Percentiles rank a stretch among this genome's conserved stretches.
These are phyloP conservation scores for Acanthamoeba comandoni DNA, from an alignment of 208 protist species.

Conservation along the genomic window DNA sequence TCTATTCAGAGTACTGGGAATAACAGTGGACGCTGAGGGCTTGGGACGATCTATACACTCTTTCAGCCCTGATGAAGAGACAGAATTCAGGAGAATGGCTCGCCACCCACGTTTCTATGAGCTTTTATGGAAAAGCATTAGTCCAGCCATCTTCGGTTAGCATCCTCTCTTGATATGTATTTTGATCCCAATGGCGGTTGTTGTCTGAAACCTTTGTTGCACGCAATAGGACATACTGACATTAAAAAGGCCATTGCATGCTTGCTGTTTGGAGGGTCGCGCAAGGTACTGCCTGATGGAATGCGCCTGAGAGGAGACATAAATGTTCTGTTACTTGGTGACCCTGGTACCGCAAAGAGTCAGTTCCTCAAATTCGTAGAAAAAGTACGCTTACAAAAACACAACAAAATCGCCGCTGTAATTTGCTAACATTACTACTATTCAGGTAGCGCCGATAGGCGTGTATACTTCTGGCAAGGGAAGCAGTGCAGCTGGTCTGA, in stretches of 20 bases:
- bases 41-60: constrained; percentile 53
- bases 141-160: constrained; percentile 92
- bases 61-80: constrained; percentile 82
- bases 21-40: constrained; percentile 42
- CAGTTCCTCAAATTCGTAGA: constrained; percentile 98
- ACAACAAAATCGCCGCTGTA: no score
- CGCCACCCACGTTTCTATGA: constrained; percentile 81
- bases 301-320: constrained; percentile 98
- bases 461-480: constrained; percentile 99
- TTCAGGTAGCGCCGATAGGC: no score
- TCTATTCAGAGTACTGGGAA: neutral
- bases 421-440: no score
- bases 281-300: constrained; percentile 95
- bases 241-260: constrained; percentile 94
- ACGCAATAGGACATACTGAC: constrained; percentile 78
- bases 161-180: no score
- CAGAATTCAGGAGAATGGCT: constrained; percentile 77
- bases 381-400: neutral
- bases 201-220: neutral
- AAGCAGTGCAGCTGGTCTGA: constrained; percentile 91
- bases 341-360: constrained; percentile 98
- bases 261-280: constrained; percentile 97
- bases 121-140: constrained; percentile 85
- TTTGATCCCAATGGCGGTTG: no score
- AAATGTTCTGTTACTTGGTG: constrained; percentile 99